Percentiles rank a stretch among this genome's conserved stretches.
These are phyloP conservation scores for Boletellus deceptivus DNA, from an alignment of 1,284 basidiomycete species.

Conservation along the genomic window DNA sequence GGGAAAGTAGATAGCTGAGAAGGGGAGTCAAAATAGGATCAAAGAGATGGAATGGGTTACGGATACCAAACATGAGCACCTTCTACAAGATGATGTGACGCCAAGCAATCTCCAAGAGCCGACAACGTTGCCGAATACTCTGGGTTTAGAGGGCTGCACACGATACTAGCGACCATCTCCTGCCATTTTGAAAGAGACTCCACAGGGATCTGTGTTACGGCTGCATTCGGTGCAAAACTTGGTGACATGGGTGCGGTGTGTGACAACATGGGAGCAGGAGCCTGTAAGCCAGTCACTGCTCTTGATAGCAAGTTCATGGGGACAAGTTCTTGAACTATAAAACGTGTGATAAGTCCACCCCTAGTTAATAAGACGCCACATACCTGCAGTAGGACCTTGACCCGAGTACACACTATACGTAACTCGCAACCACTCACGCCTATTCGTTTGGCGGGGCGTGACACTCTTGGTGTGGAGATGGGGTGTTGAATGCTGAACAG, in stretches of 20 bases:
- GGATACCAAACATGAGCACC: slow-evolving; percentile 89
- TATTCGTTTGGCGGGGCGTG: slow-evolving; percentile 37
- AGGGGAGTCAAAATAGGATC: slow-evolving; percentile 9
- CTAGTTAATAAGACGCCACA: slow-evolving; percentile 23
- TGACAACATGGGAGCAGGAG: slow-evolving; percentile 35
- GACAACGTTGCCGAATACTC: slow-evolving; percentile 78
- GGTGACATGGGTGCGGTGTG: slow-evolving; percentile 63
- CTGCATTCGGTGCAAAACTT: slow-evolving; percentile 49
- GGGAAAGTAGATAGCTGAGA: slow-evolving; percentile 83
- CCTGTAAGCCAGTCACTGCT: slow-evolving; percentile 37
- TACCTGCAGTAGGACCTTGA: slow-evolving; percentile 73
- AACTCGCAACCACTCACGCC: slow-evolving; percentile 73
- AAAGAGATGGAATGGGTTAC: slow-evolving; percentile 1
- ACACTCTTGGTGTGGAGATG: slow-evolving; percentile 15
- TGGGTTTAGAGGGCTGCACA: slow-evolving; percentile 67
- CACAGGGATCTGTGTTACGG: slow-evolving; percentile 46
- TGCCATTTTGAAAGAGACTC: slow-evolving; percentile 77
- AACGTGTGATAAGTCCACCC: slow-evolving; percentile 5
- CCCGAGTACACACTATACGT: slow-evolving; percentile 89
- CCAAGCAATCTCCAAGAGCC: slow-evolving; percentile 83
- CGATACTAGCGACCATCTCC: slow-evolving; percentile 83
- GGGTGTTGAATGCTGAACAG: slow-evolving; percentile 13
- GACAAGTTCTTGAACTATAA: slow-evolving; percentile 72
- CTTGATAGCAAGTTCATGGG: slow-evolving; percentile 56
- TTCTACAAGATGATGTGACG: slow-evolving; percentile 70